These are phyloP conservation scores for Megacollybia platyphylla DNA, from an alignment of 1,284 basidiomycete species.

Conservation along the genomic window DNA sequence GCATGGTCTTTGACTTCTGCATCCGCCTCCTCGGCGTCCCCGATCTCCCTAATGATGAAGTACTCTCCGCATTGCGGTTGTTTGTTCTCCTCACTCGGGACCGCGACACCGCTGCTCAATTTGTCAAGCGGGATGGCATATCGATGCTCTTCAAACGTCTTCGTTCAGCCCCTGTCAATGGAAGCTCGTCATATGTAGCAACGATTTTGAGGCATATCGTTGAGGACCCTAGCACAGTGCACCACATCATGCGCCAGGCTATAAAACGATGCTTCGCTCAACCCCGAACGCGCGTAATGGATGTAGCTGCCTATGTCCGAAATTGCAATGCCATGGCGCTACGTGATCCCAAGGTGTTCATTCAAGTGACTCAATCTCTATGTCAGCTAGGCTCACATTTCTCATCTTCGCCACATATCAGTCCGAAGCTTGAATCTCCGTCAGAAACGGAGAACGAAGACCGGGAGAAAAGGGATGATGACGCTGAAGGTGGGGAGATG, in stretches of 20 bases:
- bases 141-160: constrained; percentile 54
- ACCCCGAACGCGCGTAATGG: constrained; percentile 57
- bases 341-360: constrained; percentile 71
- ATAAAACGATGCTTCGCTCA: constrained; percentile 68
- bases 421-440: constrained; percentile 32
- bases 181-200: constrained; percentile 75
- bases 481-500: constrained; percentile 30
- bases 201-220: constrained; percentile 86
- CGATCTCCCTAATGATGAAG: constrained; percentile 61
- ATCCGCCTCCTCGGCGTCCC: constrained; percentile 52
- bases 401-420: constrained; percentile 50
- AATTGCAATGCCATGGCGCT: constrained; percentile 74
- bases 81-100: constrained; percentile 76
- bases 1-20: constrained; percentile 62
- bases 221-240: constrained; percentile 63
- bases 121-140: constrained; percentile 57
- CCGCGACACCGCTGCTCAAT: constrained; percentile 40
- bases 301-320: constrained; percentile 65
- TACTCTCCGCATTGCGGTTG: constrained; percentile 69
- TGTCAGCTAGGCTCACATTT: constrained; percentile 66
- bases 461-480: constrained; percentile 10
- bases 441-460: constrained; percentile 5
- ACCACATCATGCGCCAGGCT: constrained; percentile 71
- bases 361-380: constrained; percentile 59
- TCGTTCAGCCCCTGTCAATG: constrained; percentile 42